Conservation (phyloP, 345 rosid species). For the Aquilaria malaccensis region DNA sequence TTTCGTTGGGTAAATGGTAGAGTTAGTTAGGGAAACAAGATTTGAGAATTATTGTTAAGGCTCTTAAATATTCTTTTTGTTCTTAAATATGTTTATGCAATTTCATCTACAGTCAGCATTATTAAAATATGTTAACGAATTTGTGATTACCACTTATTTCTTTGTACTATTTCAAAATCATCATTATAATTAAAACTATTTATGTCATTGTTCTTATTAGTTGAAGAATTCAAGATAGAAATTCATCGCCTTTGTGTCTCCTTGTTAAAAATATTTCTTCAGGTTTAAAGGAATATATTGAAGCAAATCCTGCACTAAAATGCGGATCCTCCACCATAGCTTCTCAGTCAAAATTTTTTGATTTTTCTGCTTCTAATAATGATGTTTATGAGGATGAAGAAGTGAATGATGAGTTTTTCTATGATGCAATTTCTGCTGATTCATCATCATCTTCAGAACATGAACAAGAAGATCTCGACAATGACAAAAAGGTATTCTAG, state of each 20-base stretch:
- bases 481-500: conserved; percentile 32
- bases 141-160: no score
- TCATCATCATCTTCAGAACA: conserved; percentile 62
- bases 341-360: conserved; percentile 46
- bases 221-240: no score
- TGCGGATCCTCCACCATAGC: conserved; percentile 40
- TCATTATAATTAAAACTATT: no score
- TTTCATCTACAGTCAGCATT: no score
- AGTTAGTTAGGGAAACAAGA: no score
- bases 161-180: no score
- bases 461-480: conserved; percentile 55
- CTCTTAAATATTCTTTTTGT: no score
- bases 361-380: conserved; percentile 27
- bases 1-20: no score
- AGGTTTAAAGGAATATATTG: conserved; percentile 92
- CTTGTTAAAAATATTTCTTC: conserved; percentile 19
- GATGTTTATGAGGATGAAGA: conserved; percentile 56
- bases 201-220: no score
- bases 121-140: no score
- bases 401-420: conserved; percentile 63
- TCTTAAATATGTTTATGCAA: no score
- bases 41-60: no score
- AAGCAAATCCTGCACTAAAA: conserved; percentile 81
- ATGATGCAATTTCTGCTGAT: conserved; percentile 74
- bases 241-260: background rate